Evolutionary conservation across 306 rosid species (phyloP).

Genomic region (Vigna unguiculata): DNA sequence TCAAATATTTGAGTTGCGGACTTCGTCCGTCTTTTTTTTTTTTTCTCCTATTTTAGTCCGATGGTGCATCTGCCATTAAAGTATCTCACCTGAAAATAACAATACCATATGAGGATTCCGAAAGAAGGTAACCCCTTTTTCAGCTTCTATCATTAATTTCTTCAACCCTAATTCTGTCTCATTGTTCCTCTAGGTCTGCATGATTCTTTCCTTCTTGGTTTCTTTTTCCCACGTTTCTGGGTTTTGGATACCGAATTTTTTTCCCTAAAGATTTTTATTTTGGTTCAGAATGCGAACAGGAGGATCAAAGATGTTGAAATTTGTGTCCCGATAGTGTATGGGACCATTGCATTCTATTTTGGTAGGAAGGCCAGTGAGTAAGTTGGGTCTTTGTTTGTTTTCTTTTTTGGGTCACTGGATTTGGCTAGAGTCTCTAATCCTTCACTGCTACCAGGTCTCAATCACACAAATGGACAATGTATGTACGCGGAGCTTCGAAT

Average conservation of each 20-base stretch:
- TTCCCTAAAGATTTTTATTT: constrained; percentile 12
- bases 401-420: constrained; percentile 7
- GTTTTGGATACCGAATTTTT: not conserved
- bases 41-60: no score
- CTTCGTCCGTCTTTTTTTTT: no score
- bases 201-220: constrained; percentile 16
- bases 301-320: constrained; percentile 85
- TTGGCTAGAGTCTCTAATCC: constrained; percentile 36
- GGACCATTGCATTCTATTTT: constrained; percentile 87
- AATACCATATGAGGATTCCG: constrained; percentile 68
- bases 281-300: constrained; percentile 67
- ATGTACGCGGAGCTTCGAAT: constrained; percentile 92
- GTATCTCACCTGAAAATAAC: constrained; percentile 70
- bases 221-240: constrained; percentile 3
- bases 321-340: constrained; percentile 91
- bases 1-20: no score
- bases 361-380: constrained; percentile 99
- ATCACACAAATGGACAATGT: constrained; percentile 96
- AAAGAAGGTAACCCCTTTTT: constrained; percentile 77
- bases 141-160: not conserved
- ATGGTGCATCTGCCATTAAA: constrained; percentile 65
- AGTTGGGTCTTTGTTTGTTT: constrained; percentile 49
- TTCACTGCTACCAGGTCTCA: constrained; percentile 66
- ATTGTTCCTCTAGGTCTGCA: not conserved
- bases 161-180: constrained; percentile 41